Base-by-base conservation (phyloP, 1,284 basidiomycete genomes). In the Takashimella koratensis region DNA sequence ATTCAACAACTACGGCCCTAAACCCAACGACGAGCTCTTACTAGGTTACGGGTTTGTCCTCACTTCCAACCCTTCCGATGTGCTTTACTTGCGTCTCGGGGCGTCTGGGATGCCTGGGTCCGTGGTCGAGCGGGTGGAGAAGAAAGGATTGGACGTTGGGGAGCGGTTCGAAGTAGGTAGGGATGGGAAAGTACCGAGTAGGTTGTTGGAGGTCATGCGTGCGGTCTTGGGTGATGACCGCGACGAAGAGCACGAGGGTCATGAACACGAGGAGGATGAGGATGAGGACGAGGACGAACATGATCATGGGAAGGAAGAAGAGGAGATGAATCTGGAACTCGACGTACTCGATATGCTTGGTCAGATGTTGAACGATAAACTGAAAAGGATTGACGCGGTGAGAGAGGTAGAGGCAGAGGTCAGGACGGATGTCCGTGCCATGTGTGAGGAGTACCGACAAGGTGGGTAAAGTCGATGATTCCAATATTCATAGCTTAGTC, bases 1-100 rank as follows among this genome's bases (percentile, higher is more conserved):
- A n/a, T 86, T 86, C 78, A 95, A 94, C 76, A 94, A 93, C 68
- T 78, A 77, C 58, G 74, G 76, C 8, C 66, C 71, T 4, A 76
- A 75, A 71, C 84, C 90, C 0, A 94, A 93, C 71, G 82, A 89
- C 22, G 88, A 92, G 69, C 81, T 95, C 26, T 83, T 95, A 45
- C 80, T 95, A 3, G 88, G 86, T 2, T 95, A 94, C 67, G 91
- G 91, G 1, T 96, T 95, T 73, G 83, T 87, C 1, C 70, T 92
- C 2, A 75, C 79, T 16, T 63, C 80, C 24, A 92, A 94, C 64
- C 86, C 87, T 0, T 88, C 92, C 64, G 91, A 94, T 68, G 86
- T 86, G 1, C 86, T 92, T 54, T 79, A 87, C 1, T 81, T 95
- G 26, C 86, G 86, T 54, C 78, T 94, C 44, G 86, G 84, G 12